These are phyloP conservation scores for Helotiales sp. DNA, from an alignment of 2,329 filamentous ascomycete genomes.

Conservation along the genomic window DNA sequence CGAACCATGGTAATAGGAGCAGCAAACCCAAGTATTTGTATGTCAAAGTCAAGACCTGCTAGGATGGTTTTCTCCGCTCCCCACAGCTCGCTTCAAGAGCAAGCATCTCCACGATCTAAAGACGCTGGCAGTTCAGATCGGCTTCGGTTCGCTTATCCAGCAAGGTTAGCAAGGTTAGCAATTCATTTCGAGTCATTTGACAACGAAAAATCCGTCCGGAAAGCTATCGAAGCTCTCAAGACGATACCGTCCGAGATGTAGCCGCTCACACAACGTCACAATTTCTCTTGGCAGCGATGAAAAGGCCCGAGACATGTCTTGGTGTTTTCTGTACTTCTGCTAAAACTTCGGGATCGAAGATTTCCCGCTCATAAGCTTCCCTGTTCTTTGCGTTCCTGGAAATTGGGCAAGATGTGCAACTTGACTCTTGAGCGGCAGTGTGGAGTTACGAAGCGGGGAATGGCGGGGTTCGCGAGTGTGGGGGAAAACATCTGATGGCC, in stretches of 20 bases:
- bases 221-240: not conserved
- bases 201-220: not conserved
- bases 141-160: not conserved
- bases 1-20: not conserved
- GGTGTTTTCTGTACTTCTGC: not conserved
- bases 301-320: constrained; percentile 11
- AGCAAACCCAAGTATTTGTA: not conserved
- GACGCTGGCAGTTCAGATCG: constrained; percentile 1
- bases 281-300: constrained; percentile 3
- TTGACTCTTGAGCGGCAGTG: not conserved
- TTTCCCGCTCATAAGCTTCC: not conserved
- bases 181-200: constrained; percentile 6
- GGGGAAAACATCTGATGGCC: not conserved
- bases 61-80: not conserved
- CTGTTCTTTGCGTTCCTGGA: not conserved
- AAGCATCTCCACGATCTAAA: constrained; percentile 4
- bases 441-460: not conserved
- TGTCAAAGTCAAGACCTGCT: not conserved
- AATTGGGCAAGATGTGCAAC: not conserved
- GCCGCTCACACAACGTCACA: not conserved
- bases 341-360: not conserved
- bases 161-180: not conserved
- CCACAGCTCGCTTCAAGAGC: not conserved
- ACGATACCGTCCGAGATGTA: not conserved
- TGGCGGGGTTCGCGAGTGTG: not conserved